Evolutionary conservation across 148 eudicot species (phyloP).

Genomic region (Vaccinium corymbosum): DNA sequence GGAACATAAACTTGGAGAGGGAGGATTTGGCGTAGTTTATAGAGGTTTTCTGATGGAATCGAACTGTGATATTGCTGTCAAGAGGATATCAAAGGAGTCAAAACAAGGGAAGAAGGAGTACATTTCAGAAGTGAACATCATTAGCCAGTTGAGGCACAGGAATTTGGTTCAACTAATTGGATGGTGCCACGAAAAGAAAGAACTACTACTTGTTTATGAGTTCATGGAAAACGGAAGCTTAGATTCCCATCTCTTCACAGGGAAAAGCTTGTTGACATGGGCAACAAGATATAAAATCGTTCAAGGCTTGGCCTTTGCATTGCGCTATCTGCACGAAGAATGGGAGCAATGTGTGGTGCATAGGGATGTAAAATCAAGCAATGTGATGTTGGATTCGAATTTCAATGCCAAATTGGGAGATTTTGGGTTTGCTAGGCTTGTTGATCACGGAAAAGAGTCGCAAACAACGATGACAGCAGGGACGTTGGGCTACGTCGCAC

Average conservation of each 20-base stretch:
- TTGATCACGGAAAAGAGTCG: neutral
- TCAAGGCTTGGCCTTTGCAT: neutral
- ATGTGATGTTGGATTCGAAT: neutral
- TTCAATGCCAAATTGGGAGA: slow-evolving; percentile 1
- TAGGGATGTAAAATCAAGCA: neutral
- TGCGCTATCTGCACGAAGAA: neutral
- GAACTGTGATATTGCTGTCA: slow-evolving; percentile 10
- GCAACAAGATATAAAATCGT: neutral
- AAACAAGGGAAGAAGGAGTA: slow-evolving; percentile 21
- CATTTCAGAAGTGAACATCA: slow-evolving; percentile 21
- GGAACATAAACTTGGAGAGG: slow-evolving; percentile 41
- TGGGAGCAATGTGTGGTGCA: neutral
- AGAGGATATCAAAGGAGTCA: neutral
- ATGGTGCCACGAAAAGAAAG: slow-evolving; percentile 24
- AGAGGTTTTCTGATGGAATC: slow-evolving; percentile 21
- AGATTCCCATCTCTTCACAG: slow-evolving; percentile 9
- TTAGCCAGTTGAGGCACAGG: slow-evolving; percentile 20
- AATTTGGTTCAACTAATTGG: slow-evolving; percentile 25
- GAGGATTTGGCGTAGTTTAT: slow-evolving; percentile 26
- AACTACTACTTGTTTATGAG: slow-evolving; percentile 22
- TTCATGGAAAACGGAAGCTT: slow-evolving; percentile 22
- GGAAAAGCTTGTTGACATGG: neutral
- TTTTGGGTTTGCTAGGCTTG: neutral
- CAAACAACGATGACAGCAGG: slow-evolving; percentile 9
- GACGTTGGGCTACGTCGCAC: slow-evolving; percentile 19